These are phyloP conservation scores for Pythium dissimile DNA, from an alignment of 352 stramenopile species.

Conservation along the genomic window DNA sequence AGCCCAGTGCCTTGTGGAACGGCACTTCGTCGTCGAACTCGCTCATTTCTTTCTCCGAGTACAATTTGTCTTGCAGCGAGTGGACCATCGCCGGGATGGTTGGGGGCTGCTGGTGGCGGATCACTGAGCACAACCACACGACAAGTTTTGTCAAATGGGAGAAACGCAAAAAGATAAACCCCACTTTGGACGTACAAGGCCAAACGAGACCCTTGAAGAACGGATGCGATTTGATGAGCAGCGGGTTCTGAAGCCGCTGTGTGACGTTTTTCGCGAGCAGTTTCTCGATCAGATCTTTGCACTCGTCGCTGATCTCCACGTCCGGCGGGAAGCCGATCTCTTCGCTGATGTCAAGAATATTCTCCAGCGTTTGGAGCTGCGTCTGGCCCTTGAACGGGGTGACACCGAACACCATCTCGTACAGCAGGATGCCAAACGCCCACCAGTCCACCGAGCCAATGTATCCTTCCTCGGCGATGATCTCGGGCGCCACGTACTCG, in stretches of 20 bases:
- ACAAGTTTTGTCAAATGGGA: not conserved
- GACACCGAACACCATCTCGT: conserved; percentile 54
- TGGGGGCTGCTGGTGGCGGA: conserved; percentile 43
- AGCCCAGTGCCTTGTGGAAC: conserved; percentile 25
- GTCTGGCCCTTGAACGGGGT: conserved; percentile 49
- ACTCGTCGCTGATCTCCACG: conserved; percentile 49
- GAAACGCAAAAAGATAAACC: no score
- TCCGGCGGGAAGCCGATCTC: conserved; percentile 55
- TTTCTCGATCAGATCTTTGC: conserved; percentile 69
- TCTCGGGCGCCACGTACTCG: conserved; percentile 63
- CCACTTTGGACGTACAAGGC: conserved; percentile 73
- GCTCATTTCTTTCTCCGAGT: conserved; percentile 21
- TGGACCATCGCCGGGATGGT: conserved; percentile 40
- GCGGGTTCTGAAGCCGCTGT: conserved; percentile 85
- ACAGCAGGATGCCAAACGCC: conserved; percentile 60
- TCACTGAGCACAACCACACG: conserved; percentile 23
- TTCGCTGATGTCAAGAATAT: conserved; percentile 40
- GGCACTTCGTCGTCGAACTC: conserved; percentile 43
- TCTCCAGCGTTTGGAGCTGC: conserved; percentile 44
- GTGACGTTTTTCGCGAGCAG: conserved; percentile 30
- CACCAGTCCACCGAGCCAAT: conserved; percentile 63
- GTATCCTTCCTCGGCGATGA: conserved; percentile 60
- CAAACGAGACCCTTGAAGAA: conserved; percentile 90
- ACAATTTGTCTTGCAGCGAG: conserved; percentile 26
- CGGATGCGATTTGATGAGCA: conserved; percentile 90